Percentiles rank a stretch among this genome's conserved stretches.
phyloP scores from a whole-genome alignment of 495 filamentous ascomycete genomes.

The Aspergillus diversus region DNA sequence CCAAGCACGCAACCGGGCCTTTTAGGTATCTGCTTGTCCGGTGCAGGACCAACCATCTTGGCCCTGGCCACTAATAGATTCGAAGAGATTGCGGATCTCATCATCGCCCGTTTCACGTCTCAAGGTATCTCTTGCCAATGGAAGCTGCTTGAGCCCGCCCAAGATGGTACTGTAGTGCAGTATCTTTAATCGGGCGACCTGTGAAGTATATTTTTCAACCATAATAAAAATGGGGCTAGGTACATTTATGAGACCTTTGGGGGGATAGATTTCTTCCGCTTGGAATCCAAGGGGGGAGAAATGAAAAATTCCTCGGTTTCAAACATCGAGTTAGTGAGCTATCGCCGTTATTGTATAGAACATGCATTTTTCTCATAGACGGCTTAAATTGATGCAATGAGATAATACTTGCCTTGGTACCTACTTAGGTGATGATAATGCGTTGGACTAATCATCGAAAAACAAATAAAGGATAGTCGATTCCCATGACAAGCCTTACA shows the following conservation, averaged over 20 bases:
- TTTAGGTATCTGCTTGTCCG: conserved; percentile 88
- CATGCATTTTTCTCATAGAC: neutral
- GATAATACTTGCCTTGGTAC: too few species aligned
- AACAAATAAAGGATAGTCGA: too few species aligned
- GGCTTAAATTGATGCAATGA: too few species aligned
- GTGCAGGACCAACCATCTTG: conserved; percentile 92
- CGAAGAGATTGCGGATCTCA: conserved; percentile 75
- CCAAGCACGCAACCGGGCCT: conserved; percentile 84
- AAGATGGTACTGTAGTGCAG: conserved; percentile 73
- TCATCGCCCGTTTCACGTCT: conserved; percentile 66
- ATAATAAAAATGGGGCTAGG: too few species aligned
- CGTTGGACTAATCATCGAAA: too few species aligned
- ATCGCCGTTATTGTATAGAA: neutral
- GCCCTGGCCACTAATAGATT: conserved; percentile 89
- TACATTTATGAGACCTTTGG: too few species aligned
- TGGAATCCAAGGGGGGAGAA: neutral
- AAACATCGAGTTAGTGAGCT: neutral
- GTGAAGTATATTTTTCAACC: too few species aligned
- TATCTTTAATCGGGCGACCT: neutral
- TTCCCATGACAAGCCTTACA: too few species aligned
- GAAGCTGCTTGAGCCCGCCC: conserved; percentile 85
- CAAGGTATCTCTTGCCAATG: conserved; percentile 81
- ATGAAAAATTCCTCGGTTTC: too few species aligned
- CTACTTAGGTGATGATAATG: too few species aligned
- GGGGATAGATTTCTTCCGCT: too few species aligned